Evolutionary conservation across 352 stramenopile species (phyloP), one percentile per base, ranked within the genome.

Genomic region (Halophytophthora polymorphica): DNA sequence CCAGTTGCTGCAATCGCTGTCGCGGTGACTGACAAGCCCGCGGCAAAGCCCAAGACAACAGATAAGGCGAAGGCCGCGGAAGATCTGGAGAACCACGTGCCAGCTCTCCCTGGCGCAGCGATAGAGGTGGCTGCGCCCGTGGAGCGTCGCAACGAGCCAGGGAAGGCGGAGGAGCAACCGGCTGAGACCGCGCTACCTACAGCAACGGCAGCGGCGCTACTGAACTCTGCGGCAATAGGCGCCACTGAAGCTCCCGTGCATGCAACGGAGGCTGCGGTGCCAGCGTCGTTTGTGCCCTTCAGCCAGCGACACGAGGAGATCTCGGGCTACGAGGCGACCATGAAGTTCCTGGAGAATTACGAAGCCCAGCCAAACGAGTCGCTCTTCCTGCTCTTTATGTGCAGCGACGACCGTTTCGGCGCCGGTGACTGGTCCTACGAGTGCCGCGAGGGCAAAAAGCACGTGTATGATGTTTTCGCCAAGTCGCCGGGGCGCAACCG

Each of bases 371-470:
- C 49, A 39, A 40, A 67, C 51, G 73, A 88, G 44, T 65, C 61
- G 15, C 45, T 90, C 31, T 88, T 86, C 38, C 53, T 90, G 11
- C 75, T 86, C 44, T 90, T 90, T 53, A 69, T 73, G 28, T 90
- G 79, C 56, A 87, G 77, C 19, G 76, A 90, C 42, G 59, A 83
- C 22, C 40, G 73, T 11, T 78, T 79, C 34, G 66, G 78, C 12
- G 49, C 70, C 11, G 45, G 55, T 18, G 73, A 90, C 44, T 88
- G 78, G 77, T 83, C 68, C 1, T 48, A 64, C 22, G 52, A 66
- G 22, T 90, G 77, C 51, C 39, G 28, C 6, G 42, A 70, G n/a
- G 74, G 70, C 15, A 75, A 73, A 17, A 54, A 78, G 46, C 61
- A 74, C 45, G 69, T 90, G 18, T 81, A 86, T 36, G 59, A 81